phyloP scores from a whole-genome alignment of 2,329 filamentous ascomycete species.

The Arthrobotrys sphaeroides region DNA sequence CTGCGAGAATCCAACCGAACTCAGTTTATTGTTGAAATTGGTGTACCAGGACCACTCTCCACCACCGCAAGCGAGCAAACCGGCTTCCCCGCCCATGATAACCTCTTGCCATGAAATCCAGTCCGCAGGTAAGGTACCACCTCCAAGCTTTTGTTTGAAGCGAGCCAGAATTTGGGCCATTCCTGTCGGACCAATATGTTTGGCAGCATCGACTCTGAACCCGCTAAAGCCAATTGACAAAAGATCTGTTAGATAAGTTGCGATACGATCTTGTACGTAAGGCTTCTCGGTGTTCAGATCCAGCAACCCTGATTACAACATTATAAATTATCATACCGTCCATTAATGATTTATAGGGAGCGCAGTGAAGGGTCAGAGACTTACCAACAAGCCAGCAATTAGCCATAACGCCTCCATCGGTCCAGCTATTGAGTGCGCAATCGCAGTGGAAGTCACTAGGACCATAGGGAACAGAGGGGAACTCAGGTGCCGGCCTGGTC shows the following conservation, averaged over 20 bases:
- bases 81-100: slow-evolving; percentile 58
- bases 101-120: slow-evolving; percentile 59
- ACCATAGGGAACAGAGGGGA: slow-evolving; percentile 59
- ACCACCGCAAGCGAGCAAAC: slow-evolving; percentile 57
- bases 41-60: slow-evolving; percentile 59
- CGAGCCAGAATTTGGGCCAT: slow-evolving; percentile 57
- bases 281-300: slow-evolving; percentile 59
- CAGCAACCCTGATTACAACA: slow-evolving; percentile 52
- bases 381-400: slow-evolving; percentile 57
- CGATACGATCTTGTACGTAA: slow-evolving; percentile 59
- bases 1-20: slow-evolving; percentile 54
- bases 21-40: slow-evolving; percentile 57
- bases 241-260: slow-evolving; percentile 58
- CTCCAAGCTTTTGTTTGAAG: slow-evolving; percentile 58
- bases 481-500: slow-evolving; percentile 58
- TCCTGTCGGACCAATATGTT: slow-evolving; percentile 58
- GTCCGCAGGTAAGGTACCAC: slow-evolving; percentile 56
- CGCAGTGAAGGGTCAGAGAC: not conserved
- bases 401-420: slow-evolving; percentile 58
- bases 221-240: slow-evolving; percentile 59
- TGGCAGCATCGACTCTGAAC: slow-evolving; percentile 59
- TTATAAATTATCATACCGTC: no score
- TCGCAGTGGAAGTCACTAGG: slow-evolving; percentile 60
- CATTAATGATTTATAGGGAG: no score
- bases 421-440: slow-evolving; percentile 57